Percentiles rank a stretch among this genome's conserved stretches.
phyloP scores from a whole-genome alignment of 1,284 basidiomycete genomes.

The Inonotus hispidus region DNA sequence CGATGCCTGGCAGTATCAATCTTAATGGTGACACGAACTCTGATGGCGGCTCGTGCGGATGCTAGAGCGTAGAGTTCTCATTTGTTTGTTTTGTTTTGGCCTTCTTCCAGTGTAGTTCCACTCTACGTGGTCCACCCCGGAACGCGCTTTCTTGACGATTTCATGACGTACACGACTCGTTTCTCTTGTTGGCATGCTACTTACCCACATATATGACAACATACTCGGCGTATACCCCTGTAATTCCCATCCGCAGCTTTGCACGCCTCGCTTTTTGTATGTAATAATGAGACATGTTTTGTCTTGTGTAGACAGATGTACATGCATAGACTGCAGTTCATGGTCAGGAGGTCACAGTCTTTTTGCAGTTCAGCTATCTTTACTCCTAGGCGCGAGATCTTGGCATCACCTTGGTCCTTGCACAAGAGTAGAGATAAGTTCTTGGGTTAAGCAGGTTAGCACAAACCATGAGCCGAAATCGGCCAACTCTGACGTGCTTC shows the following conservation, averaged over 20 bases:
- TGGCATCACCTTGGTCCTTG: too few relatives aligned
- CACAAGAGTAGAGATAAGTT: too few relatives aligned
- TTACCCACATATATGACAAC: neutral
- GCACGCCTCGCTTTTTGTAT: neutral
- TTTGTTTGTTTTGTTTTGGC: neutral
- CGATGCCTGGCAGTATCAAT: constrained; percentile 10
- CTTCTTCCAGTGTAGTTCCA: neutral
- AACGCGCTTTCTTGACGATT: neutral
- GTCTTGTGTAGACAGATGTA: neutral
- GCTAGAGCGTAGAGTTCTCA: neutral
- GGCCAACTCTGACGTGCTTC: neutral
- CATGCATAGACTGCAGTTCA: neutral
- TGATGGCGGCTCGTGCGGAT: neutral
- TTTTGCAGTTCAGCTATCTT: too few relatives aligned
- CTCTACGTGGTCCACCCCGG: neutral
- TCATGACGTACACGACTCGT: neutral
- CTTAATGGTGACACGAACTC: neutral
- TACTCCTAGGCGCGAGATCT: too few relatives aligned
- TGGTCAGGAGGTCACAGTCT: too few relatives aligned
- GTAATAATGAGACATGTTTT: neutral
- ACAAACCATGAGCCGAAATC: neutral
- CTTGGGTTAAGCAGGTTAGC: too few relatives aligned
- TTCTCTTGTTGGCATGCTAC: neutral
- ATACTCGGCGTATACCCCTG: neutral
- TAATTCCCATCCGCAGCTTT: neutral